Evolutionary conservation across 2,329 filamentous ascomycete genomes (phyloP).

Genomic region (Fusarium transvaalense): DNA sequence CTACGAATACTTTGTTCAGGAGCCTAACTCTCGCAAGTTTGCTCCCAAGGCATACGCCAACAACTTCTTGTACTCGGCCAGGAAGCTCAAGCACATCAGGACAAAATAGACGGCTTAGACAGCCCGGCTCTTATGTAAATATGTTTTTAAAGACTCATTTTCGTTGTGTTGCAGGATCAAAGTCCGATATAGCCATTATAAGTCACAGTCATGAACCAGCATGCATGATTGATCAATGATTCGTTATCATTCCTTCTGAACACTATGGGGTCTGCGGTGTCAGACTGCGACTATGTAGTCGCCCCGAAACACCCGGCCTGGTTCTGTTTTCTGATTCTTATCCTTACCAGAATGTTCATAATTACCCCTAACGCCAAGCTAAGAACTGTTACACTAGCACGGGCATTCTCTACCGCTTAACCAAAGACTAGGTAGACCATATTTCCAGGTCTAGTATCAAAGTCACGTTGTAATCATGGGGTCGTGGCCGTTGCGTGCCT

Average conservation of each 20-base stretch:
- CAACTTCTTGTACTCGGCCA: constrained; percentile 88
- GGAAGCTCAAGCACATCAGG: constrained; percentile 88
- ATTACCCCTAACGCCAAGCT: constrained; percentile 43
- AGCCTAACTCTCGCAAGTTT: constrained; percentile 89
- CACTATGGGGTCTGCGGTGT: neutral
- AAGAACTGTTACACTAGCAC: constrained; percentile 17
- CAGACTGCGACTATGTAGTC: neutral
- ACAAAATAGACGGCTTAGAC: constrained; percentile 72
- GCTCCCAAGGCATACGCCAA: constrained; percentile 93
- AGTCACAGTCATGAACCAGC: neutral
- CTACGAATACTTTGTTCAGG: constrained; percentile 98
- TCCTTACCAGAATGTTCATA: constrained; percentile 31
- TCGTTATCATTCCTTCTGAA: constrained; percentile 7
- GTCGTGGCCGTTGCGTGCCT: constrained; percentile 59
- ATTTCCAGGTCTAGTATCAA: constrained; percentile 13
- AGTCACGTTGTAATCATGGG: constrained; percentile 65
- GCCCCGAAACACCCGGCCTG: constrained; percentile 34
- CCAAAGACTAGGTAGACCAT: constrained; percentile 31
- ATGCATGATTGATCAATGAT: neutral
- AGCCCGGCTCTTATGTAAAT: constrained; percentile 47
- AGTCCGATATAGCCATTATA: neutral
- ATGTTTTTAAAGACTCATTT: constrained; percentile 44
- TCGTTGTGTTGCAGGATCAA: constrained; percentile 6
- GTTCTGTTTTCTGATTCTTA: constrained; percentile 25
- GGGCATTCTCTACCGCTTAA: constrained; percentile 30